A percentile compares a stretch with the other conserved stretches of the same genome.
phyloP scores from a whole-genome alignment of 176 grass and related monocot species.

The Tillandsia fasciculata region DNA sequence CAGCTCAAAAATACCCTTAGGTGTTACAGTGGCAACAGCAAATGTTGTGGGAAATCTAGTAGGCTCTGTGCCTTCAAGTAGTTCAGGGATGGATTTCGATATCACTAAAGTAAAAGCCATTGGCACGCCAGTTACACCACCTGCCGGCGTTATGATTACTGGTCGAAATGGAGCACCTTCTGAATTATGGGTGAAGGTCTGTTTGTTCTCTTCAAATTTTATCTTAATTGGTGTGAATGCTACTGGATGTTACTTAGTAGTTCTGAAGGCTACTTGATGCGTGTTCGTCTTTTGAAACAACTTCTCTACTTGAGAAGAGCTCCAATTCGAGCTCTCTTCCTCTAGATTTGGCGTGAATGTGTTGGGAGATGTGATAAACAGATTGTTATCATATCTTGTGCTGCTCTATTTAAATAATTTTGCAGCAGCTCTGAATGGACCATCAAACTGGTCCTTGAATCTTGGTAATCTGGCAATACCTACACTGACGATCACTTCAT shows the following conservation, averaged over 20 bases:
- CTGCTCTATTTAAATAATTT: no score
- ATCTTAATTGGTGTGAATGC: not conserved
- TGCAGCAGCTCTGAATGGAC: not conserved
- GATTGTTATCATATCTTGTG: no score
- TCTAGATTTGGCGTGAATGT: not conserved
- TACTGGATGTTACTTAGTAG: constrained; percentile 1
- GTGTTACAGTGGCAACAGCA: constrained; percentile 20
- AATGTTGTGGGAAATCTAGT: constrained; percentile 33
- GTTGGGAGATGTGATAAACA: no score
- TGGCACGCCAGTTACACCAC: constrained; percentile 23
- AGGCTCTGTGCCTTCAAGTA: constrained; percentile 22
- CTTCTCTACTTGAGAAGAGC: constrained; percentile 8
- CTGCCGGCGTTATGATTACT: constrained; percentile 21
- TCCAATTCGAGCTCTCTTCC: not conserved
- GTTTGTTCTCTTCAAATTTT: constrained; percentile 7
- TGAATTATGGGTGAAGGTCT: constrained; percentile 50
- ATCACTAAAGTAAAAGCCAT: constrained; percentile 30
- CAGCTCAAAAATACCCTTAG: constrained; percentile 33
- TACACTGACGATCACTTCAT: no score
- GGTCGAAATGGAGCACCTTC: constrained; percentile 27
- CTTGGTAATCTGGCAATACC: no score
- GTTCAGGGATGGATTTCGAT: constrained; percentile 30
- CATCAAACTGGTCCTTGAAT: no score
- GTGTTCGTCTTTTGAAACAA: not conserved
- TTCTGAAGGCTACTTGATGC: not conserved